Evolutionary conservation across 2,329 filamentous ascomycete genomes (phyloP).

Genomic region (Apiospora koreana): DNA sequence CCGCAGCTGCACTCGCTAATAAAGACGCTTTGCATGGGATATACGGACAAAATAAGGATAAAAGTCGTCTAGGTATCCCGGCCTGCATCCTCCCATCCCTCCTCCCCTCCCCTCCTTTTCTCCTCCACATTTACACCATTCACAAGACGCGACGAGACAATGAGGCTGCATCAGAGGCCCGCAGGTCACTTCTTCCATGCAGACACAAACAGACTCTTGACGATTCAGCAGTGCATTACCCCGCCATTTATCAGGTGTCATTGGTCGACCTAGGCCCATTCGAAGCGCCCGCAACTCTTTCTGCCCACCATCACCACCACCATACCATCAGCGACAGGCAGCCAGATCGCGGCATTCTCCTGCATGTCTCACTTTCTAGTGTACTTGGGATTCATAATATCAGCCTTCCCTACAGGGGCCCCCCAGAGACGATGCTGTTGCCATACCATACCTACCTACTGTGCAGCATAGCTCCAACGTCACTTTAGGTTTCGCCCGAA

Average conservation of each 20-base stretch:
- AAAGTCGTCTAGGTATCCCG: not conserved
- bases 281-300: not conserved
- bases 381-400: not conserved
- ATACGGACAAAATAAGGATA: not conserved
- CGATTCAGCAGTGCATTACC: constrained; percentile 3
- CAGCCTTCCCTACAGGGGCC: not conserved
- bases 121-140: not conserved
- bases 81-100: not conserved
- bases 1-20: not conserved
- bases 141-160: not conserved
- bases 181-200: not conserved
- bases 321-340: not conserved
- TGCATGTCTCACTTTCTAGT: not conserved
- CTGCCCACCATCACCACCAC: not conserved
- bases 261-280: constrained; percentile 1
- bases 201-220: not conserved
- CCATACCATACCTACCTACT: not conserved
- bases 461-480: not conserved
- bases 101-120: not conserved
- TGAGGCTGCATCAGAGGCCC: not conserved
- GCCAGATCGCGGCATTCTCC: not conserved
- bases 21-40: not conserved
- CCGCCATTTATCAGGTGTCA: constrained; percentile 1
- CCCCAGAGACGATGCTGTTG: not conserved
- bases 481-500: not conserved